Evolutionary conservation across 768 basidiomycete genomes (phyloP).

Genomic region (Rhodotorula diobovata): DNA sequence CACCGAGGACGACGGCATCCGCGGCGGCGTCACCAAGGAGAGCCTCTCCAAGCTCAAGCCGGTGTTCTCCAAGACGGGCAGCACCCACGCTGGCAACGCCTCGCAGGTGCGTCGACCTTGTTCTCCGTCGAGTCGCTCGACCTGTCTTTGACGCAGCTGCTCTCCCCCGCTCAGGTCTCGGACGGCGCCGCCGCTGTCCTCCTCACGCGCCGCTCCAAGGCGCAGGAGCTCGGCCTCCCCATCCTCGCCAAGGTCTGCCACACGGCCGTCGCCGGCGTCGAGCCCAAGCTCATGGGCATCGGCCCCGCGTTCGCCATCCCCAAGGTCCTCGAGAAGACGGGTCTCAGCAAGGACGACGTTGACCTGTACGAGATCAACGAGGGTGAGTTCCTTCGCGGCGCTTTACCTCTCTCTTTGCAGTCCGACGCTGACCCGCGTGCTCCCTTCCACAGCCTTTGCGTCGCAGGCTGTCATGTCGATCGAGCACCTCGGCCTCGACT

Average conservation of each 20-base stretch:
- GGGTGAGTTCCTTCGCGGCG: slow-evolving; percentile 32
- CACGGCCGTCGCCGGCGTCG: slow-evolving; percentile 66
- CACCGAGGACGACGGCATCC: slow-evolving; percentile 42
- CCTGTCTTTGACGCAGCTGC: slow-evolving; percentile 5
- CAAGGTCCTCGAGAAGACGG: slow-evolving; percentile 60
- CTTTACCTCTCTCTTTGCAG: background rate
- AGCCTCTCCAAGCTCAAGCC: slow-evolving; percentile 74
- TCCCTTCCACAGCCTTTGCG: slow-evolving; percentile 59
- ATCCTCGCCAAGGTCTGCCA: slow-evolving; percentile 79
- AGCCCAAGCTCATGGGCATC: slow-evolving; percentile 49
- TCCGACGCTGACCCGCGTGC: background rate
- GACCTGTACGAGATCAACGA: slow-evolving; percentile 62
- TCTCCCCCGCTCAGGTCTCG: slow-evolving; percentile 56
- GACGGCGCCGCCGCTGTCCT: slow-evolving; percentile 92
- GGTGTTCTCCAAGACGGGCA: slow-evolving; percentile 59
- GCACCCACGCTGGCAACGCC: slow-evolving; percentile 50
- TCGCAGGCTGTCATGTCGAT: slow-evolving; percentile 64
- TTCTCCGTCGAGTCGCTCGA: background rate
- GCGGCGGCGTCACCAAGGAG: slow-evolving; percentile 64
- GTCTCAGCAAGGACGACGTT: slow-evolving; percentile 64
- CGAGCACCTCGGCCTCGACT: slow-evolving; percentile 56
- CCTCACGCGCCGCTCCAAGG: slow-evolving; percentile 70
- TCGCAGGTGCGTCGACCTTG: slow-evolving; percentile 30
- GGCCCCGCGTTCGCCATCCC: slow-evolving; percentile 83
- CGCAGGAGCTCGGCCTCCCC: slow-evolving; percentile 75